phyloP scores from a whole-genome alignment of 2,329 filamentous ascomycete genomes.

The Pseudocercospora macadamiae region DNA sequence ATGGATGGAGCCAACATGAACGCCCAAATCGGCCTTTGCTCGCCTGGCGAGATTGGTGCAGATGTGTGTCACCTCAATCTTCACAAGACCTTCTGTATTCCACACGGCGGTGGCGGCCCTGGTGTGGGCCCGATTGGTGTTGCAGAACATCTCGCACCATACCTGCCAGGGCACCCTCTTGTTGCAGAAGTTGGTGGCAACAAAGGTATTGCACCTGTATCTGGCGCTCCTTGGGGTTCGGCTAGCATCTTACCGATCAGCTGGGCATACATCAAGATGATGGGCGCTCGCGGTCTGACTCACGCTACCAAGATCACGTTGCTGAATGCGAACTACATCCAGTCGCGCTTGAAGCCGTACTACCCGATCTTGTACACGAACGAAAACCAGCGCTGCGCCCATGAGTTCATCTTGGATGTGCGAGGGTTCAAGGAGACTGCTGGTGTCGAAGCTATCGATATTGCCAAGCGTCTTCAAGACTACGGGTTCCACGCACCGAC shows the following conservation, averaged over 20 bases:
- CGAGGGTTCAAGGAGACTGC: slow-evolving; percentile 81
- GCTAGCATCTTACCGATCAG: slow-evolving; percentile 92
- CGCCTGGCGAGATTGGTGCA: slow-evolving; percentile 90
- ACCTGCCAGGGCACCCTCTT: slow-evolving; percentile 72
- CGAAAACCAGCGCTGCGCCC: slow-evolving; percentile 80
- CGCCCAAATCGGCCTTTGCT: slow-evolving; percentile 93
- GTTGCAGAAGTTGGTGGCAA: slow-evolving; percentile 58
- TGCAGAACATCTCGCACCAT: slow-evolving; percentile 75
- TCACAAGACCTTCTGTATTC: slow-evolving; percentile 99
- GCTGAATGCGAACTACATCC: slow-evolving; percentile 97
- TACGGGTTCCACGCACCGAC: slow-evolving; percentile 97
- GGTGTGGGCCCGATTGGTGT: slow-evolving; percentile 94
- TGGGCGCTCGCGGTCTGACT: slow-evolving; percentile 80
- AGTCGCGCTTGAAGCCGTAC: slow-evolving; percentile 80
- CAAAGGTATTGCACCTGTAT: slow-evolving; percentile 70
- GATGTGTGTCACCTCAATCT: slow-evolving; percentile 97
- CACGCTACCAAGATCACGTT: slow-evolving; percentile 89
- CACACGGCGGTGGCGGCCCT: slow-evolving; percentile 90
- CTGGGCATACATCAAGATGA: slow-evolving; percentile 94
- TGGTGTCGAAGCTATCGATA: slow-evolving; percentile 88
- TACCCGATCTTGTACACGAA: slow-evolving; percentile 96
- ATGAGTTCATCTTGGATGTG: slow-evolving; percentile 94
- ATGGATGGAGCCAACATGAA: slow-evolving; percentile 99
- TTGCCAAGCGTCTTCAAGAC: slow-evolving; percentile 94
- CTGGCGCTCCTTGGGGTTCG: slow-evolving; percentile 82